Evolutionary conservation across 139 green algal species (phyloP), one percentile per base, ranked within the genome.

Genomic region (Tetraselmis chui): DNA sequence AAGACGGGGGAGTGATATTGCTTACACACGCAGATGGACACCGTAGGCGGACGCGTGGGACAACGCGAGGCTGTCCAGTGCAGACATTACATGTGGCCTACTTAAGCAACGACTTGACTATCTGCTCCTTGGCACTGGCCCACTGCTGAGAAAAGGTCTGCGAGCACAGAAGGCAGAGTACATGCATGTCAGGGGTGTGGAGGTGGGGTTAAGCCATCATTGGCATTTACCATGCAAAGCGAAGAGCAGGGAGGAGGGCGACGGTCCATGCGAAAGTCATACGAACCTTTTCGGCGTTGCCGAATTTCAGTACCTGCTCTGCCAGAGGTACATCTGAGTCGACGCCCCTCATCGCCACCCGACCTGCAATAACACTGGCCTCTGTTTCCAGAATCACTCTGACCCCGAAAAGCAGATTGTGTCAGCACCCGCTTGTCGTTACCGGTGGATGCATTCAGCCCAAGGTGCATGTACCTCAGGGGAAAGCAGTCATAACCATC

Each of bases 351-450:
- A 99, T 99, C 11, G 94, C 91, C 11, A 98, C 96, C 26, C 96
- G 89, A n/a, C 88, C 86, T 0, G 96, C 96, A n/a, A 99, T 91
- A 0, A 92, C 87, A 32, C 88, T 78, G 0, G 96, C 82, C 67
- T 99, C 96, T 22, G 93, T 99, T 87, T 99, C 96, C 82, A 99
- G 85, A 27, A 99, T 95, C 24, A 99, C 86, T 32, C 95, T 98
- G 88, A 59, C 32, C 31, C 45, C 11, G n/a, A n/a, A n/a, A n/a
- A n/a, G n/a, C n/a, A n/a, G n/a, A n/a, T n/a, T 67, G 11, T 67
- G 45, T 67, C 45, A 67, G 45, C n/a, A n/a, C n/a, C n/a, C n/a
- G n/a, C n/a, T n/a, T n/a, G n/a, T n/a, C n/a, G n/a, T n/a, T n/a
- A n/a, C n/a, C n/a, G n/a, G n/a, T n/a, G n/a, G n/a, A n/a, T n/a